A percentile compares a stretch with the other conserved stretches of the same genome.
Conservation (phyloP, 1,284 basidiomycete species). For the Pulveroboletus sp. region DNA sequence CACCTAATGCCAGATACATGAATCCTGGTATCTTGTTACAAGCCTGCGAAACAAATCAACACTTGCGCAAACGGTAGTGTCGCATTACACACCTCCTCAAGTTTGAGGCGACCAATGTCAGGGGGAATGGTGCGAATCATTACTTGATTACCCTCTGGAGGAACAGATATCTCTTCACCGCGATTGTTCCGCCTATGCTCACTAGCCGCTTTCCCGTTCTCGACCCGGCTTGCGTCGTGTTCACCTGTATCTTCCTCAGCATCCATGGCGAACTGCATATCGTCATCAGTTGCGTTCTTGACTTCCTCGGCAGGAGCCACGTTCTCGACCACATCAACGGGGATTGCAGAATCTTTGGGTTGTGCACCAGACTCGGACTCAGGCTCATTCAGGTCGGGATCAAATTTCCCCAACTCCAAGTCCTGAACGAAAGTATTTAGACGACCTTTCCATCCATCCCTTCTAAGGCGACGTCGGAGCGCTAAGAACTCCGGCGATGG, state of each 20-base stretch:
- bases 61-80: neutral
- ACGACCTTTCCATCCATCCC: conserved; percentile 78
- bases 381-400: conserved; percentile 66
- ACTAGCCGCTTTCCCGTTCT: conserved; percentile 57
- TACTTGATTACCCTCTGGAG: conserved; percentile 82
- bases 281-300: conserved; percentile 53
- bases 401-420: conserved; percentile 81
- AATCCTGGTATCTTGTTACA: conserved; percentile 68
- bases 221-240: conserved; percentile 53
- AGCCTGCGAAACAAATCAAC: conserved; percentile 45
- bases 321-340: conserved; percentile 37
- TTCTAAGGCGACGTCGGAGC: conserved; percentile 74
- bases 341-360: conserved; percentile 48
- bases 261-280: conserved; percentile 67
- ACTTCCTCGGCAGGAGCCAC: conserved; percentile 47
- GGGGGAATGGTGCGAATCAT: conserved; percentile 94
- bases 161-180: conserved; percentile 75
- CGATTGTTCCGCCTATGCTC: conserved; percentile 52
- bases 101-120: conserved; percentile 81
- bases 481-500: conserved; percentile 65
- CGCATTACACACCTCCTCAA: conserved; percentile 73
- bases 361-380: conserved; percentile 50
- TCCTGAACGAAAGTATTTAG: conserved; percentile 73
- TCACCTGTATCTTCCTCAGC: conserved; percentile 69
- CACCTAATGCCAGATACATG: conserved; percentile 83